These are phyloP conservation scores for Cladosporium velox DNA, from an alignment of 2,329 filamentous ascomycete species.

Conservation along the genomic window DNA sequence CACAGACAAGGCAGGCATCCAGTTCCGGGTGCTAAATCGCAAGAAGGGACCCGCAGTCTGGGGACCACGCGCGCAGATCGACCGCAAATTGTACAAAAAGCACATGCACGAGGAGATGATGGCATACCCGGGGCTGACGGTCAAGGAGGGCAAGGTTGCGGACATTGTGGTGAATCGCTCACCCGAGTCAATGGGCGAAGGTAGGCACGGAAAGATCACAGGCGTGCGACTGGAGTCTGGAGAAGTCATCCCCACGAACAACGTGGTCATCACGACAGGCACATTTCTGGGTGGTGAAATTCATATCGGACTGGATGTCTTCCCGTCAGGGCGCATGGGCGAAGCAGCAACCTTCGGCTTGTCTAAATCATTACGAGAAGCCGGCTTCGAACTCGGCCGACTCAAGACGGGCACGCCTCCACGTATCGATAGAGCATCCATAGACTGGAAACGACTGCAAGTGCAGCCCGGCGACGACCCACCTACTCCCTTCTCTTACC, in stretches of 20 bases:
- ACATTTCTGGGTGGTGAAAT: slow-evolving; percentile 96
- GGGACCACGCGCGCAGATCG: slow-evolving; percentile 95
- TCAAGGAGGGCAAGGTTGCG: slow-evolving; percentile 84
- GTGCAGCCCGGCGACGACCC: slow-evolving; percentile 80
- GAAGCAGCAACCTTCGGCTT: slow-evolving; percentile 91
- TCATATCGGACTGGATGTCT: slow-evolving; percentile 81
- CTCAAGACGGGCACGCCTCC: slow-evolving; percentile 96
- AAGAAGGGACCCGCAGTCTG: slow-evolving; percentile 94
- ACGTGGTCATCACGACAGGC: slow-evolving; percentile 92
- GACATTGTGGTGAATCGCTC: slow-evolving; percentile 78
- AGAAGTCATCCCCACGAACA: slow-evolving; percentile 74
- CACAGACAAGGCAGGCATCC: slow-evolving; percentile 91
- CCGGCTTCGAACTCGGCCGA: slow-evolving; percentile 85
- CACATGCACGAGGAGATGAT: slow-evolving; percentile 88
- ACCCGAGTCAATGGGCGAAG: slow-evolving; percentile 46
- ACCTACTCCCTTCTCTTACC: slow-evolving; percentile 86
- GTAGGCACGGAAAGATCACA: slow-evolving; percentile 69
- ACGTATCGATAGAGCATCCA: slow-evolving; percentile 76
- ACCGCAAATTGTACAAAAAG: slow-evolving; percentile 82
- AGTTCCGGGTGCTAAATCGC: slow-evolving; percentile 85
- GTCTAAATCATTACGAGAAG: slow-evolving; percentile 84
- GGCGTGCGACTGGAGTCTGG: slow-evolving; percentile 87
- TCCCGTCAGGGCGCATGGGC: slow-evolving; percentile 86
- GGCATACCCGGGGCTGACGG: slow-evolving; percentile 73
- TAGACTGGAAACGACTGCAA: slow-evolving; percentile 73